Percentiles rank a stretch among this genome's conserved stretches.
Evolutionary conservation across 2,329 filamentous ascomycete species (phyloP).

Genomic region (Dendrostoma leiphaemia): DNA sequence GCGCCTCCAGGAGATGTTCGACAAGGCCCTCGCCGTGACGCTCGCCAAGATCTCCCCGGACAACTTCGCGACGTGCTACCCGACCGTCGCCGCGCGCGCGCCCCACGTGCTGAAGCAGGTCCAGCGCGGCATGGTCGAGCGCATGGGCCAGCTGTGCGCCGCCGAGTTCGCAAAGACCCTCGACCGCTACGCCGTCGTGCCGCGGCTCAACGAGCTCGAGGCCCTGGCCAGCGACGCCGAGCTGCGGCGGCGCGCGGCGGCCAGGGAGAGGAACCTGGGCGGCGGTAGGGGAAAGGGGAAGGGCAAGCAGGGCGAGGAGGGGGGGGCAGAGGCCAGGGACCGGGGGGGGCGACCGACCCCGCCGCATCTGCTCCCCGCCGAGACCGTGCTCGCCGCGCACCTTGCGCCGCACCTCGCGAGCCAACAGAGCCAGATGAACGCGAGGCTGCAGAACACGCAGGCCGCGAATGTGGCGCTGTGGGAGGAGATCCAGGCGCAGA

Average conservation of each 20-base stretch:
- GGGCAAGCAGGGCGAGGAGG: background rate
- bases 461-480: slow-evolving; percentile 54
- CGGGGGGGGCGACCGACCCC: slow-evolving; percentile 23
- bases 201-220: slow-evolving; percentile 59
- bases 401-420: slow-evolving; percentile 49
- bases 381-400: slow-evolving; percentile 53
- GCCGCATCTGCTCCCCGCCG: slow-evolving; percentile 54
- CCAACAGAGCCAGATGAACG: slow-evolving; percentile 56
- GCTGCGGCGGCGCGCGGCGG: slow-evolving; percentile 23
- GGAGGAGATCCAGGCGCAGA: slow-evolving; percentile 50
- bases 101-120: slow-evolving; percentile 52
- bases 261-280: background rate
- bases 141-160: slow-evolving; percentile 52
- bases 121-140: slow-evolving; percentile 57
- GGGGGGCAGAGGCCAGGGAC: background rate
- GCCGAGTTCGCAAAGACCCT: slow-evolving; percentile 59
- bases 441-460: slow-evolving; percentile 54
- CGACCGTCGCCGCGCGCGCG: slow-evolving; percentile 52
- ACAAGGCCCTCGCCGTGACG: slow-evolving; percentile 50
- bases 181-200: slow-evolving; percentile 49
- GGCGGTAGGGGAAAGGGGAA: slow-evolving; percentile 1
- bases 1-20: slow-evolving; percentile 54
- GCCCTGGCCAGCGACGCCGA: slow-evolving; percentile 51
- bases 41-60: slow-evolving; percentile 54
- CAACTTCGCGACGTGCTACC: slow-evolving; percentile 61